phyloP scores from a whole-genome alignment of 805 yeast species.

The Candida railenensis region DNA sequence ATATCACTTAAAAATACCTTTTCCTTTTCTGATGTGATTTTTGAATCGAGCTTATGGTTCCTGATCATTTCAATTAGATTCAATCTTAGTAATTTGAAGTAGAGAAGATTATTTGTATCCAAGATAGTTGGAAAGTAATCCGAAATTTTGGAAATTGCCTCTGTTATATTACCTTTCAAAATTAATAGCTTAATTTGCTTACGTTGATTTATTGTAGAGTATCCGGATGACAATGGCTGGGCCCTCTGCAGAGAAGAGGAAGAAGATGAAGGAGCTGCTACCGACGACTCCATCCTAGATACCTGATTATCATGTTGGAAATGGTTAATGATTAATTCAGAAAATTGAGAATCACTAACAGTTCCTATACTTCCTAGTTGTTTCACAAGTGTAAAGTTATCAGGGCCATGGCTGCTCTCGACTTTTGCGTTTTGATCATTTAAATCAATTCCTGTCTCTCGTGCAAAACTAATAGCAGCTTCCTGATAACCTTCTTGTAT shows the following conservation, averaged over 20 bases:
- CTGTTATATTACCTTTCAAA: slow-evolving; percentile 58
- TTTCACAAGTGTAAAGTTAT: slow-evolving; percentile 10
- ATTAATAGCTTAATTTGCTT: slow-evolving; percentile 53
- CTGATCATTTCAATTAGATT: slow-evolving; percentile 81
- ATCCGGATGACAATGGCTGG: slow-evolving; percentile 26
- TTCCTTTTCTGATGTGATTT: slow-evolving; percentile 30
- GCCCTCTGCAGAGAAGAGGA: not conserved
- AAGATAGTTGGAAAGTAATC: slow-evolving; percentile 62
- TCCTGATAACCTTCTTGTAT: slow-evolving; percentile 75
- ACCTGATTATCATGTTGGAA: slow-evolving; percentile 1
- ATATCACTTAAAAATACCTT: slow-evolving; percentile 52
- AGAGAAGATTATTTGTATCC: slow-evolving; percentile 61
- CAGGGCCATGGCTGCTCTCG: not conserved
- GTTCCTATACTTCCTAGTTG: slow-evolving; percentile 10
- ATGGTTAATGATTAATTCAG: slow-evolving; percentile 10
- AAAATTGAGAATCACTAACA: slow-evolving; percentile 13
- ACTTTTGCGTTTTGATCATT: not conserved
- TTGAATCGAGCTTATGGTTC: slow-evolving; percentile 29
- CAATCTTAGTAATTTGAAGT: slow-evolving; percentile 70
- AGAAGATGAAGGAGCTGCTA: not conserved
- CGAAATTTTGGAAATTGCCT: slow-evolving; percentile 57
- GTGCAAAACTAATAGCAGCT: slow-evolving; percentile 61
- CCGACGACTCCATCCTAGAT: not conserved
- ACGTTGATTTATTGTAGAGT: slow-evolving; percentile 52
- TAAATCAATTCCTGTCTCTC: slow-evolving; percentile 46